These are phyloP conservation scores for Lepiota brunneoincarnata DNA, from an alignment of 768 basidiomycete species.

Conservation along the genomic window DNA sequence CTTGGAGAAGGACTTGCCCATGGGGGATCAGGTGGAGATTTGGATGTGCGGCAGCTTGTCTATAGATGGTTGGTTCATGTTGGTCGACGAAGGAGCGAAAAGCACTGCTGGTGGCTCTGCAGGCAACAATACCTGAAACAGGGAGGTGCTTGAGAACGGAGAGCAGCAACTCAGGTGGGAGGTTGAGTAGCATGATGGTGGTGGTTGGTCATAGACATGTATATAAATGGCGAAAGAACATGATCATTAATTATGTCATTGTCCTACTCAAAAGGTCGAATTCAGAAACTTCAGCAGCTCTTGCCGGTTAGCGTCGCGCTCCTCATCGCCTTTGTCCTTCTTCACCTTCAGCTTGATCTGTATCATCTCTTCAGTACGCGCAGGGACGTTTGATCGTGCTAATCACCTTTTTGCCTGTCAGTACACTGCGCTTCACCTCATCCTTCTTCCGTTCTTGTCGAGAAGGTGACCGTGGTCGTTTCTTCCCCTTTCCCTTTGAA, in stretches of 20 bases:
- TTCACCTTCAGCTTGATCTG: slow-evolving; percentile 66
- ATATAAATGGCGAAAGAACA: not conserved
- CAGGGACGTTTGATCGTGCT: not conserved
- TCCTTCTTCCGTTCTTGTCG: slow-evolving; percentile 25
- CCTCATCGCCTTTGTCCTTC: slow-evolving; percentile 54
- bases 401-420: slow-evolving; percentile 61
- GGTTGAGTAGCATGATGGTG: slow-evolving; percentile 31
- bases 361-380: not conserved
- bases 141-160: slow-evolving; percentile 48
- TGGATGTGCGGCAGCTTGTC: slow-evolving; percentile 51
- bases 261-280: slow-evolving; percentile 40
- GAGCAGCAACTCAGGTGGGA: slow-evolving; percentile 62
- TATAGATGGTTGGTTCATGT: slow-evolving; percentile 56
- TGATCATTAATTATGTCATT: slow-evolving; percentile 14
- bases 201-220: not conserved
- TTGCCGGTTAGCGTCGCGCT: slow-evolving; percentile 54
- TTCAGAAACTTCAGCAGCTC: slow-evolving; percentile 56
- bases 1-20: slow-evolving; percentile 2
- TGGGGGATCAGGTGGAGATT: slow-evolving; percentile 35
- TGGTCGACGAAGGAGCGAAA: slow-evolving; percentile 45
- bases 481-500: slow-evolving; percentile 24
- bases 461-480: slow-evolving; percentile 5
- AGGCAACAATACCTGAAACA: slow-evolving; percentile 35
- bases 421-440: slow-evolving; percentile 47
- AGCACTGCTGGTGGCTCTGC: slow-evolving; percentile 36